Evolutionary conservation across 805 yeast species (phyloP).

Genomic region (Wickerhamomyces silvicola): DNA sequence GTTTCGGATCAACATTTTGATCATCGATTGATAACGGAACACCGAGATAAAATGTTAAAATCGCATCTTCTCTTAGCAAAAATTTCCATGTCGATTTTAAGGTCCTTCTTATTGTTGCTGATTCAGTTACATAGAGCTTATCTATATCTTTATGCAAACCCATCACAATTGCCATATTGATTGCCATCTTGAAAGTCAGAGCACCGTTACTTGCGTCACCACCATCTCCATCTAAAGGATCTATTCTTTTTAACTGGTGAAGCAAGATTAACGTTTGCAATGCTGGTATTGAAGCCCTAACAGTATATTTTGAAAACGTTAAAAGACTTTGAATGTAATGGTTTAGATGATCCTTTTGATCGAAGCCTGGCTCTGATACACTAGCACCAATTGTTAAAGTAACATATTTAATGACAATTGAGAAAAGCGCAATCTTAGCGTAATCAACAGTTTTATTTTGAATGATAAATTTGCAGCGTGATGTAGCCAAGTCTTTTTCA

Average conservation of each 20-base stretch:
- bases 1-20: slow-evolving; percentile 4
- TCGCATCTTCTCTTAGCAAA: slow-evolving; percentile 13
- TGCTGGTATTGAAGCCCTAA: slow-evolving; percentile 14
- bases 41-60: slow-evolving; percentile 14
- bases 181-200: slow-evolving; percentile 11
- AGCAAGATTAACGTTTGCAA: slow-evolving; percentile 16
- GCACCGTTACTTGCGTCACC: slow-evolving; percentile 15
- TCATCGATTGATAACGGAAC: slow-evolving; percentile 18
- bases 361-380: slow-evolving; percentile 2
- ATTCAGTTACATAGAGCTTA: slow-evolving; percentile 8
- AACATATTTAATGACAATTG: slow-evolving; percentile 9
- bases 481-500: slow-evolving; percentile 2
- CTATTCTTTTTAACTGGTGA: slow-evolving; percentile 9
- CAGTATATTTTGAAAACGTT: slow-evolving; percentile 6
- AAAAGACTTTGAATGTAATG: slow-evolving; percentile 13
- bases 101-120: background rate
- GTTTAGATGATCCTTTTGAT: slow-evolving; percentile 10
- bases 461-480: slow-evolving; percentile 6
- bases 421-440: slow-evolving; percentile 16
- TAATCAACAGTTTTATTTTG: slow-evolving; percentile 11
- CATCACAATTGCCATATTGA: slow-evolving; percentile 19
- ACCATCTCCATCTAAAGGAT: slow-evolving; percentile 18
- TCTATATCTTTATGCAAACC: slow-evolving; percentile 21
- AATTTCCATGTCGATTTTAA: slow-evolving; percentile 15
- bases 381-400: slow-evolving; percentile 5